Evolutionary conservation across 345 rosid genomes (phyloP), one percentile per base, ranked within the genome.

Genomic region (Bretschneidera sinensis): DNA sequence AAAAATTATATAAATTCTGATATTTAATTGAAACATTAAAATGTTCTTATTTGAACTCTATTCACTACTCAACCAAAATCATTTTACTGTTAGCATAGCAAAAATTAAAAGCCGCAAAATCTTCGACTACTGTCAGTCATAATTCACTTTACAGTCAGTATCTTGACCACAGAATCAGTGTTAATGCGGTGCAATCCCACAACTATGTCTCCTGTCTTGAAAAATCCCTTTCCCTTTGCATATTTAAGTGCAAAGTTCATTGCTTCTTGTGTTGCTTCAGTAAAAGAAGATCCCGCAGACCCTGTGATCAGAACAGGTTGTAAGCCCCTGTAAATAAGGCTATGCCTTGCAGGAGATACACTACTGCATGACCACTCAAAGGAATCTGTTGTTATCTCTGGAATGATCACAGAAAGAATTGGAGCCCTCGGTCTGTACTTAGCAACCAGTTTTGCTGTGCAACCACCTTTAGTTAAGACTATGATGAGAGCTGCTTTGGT

Each of bases 391-490:
- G 74, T 57, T 21, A 83, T 69, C 65, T 80, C 78, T 0, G 89
- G 81, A 2, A 84, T 76, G 33, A 77, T 64, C 51, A 82, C 78
- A 0, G 83, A 78, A 16, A 87, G 57, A 48, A 87, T 79, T 10
- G 90, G 94, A 57, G 76, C 66, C 21, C 79, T 79, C 0, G 90
- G 90, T 45, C 90, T 76, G 64, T 82, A 72, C 51, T 86, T 86
- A 1, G 90, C 75, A 61, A 82, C 83, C 45, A 84, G 73, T 62
- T 74, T 79, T 49, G 81, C 86, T 0, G 90, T 84, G 54, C 67
- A 71, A 55, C 90, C 88, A 4, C 84, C 80, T 64, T 70, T 77
- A 24, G 90, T 82, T 15, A 82, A 67, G 23, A 86, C 90, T 57
- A 84, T 56, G 60, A 86, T 84, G 23, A 85, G 65, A 22, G 81